A percentile compares a stretch with the other conserved stretches of the same genome.
Conservation (phyloP, 2,329 filamentous ascomycete species). For the Aspergillus nomiae region DNA sequence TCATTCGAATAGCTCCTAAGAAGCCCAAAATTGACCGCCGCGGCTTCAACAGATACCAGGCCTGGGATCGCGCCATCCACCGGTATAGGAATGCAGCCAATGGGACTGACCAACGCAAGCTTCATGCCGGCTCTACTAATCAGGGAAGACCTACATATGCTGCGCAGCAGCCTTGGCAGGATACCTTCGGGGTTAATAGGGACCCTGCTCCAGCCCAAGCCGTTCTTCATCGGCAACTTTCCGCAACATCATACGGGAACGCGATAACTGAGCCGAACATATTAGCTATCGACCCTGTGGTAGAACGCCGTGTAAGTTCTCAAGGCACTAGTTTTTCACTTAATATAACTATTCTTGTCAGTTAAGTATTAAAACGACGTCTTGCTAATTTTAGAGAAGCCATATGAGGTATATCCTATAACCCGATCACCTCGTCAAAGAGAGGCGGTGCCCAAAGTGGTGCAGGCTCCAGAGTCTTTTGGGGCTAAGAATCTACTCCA, state of each 20-base stretch:
- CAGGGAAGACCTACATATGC: constrained; percentile 21
- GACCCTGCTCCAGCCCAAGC: constrained; percentile 17
- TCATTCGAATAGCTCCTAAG: constrained; percentile 33
- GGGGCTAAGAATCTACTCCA: constrained; percentile 21
- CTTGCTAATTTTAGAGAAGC: constrained; percentile 30
- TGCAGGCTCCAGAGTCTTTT: constrained; percentile 19
- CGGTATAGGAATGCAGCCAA: constrained; percentile 38
- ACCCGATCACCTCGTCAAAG: constrained; percentile 20
- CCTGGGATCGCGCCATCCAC: constrained; percentile 49
- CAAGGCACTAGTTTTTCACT: neutral
- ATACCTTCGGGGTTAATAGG: constrained; percentile 12
- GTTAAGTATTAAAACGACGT: constrained; percentile 1
- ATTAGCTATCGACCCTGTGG: constrained; percentile 10
- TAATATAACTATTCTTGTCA: neutral
- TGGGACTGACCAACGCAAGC: constrained; percentile 16
- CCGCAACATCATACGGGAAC: constrained; percentile 18
- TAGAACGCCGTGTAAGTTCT: constrained; percentile 24
- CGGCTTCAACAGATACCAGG: constrained; percentile 50
- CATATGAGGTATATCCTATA: constrained; percentile 22
- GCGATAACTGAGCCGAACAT: constrained; percentile 15
- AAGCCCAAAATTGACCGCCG: constrained; percentile 43
- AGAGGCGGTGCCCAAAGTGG: constrained; percentile 25
- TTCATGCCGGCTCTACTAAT: constrained; percentile 13
- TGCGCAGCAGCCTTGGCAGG: constrained; percentile 22
- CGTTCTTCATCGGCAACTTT: constrained; percentile 12